A percentile compares a stretch with the other conserved stretches of the same genome.
Conservation (phyloP, 768 basidiomycete genomes). For the Mycena vulgaris region DNA sequence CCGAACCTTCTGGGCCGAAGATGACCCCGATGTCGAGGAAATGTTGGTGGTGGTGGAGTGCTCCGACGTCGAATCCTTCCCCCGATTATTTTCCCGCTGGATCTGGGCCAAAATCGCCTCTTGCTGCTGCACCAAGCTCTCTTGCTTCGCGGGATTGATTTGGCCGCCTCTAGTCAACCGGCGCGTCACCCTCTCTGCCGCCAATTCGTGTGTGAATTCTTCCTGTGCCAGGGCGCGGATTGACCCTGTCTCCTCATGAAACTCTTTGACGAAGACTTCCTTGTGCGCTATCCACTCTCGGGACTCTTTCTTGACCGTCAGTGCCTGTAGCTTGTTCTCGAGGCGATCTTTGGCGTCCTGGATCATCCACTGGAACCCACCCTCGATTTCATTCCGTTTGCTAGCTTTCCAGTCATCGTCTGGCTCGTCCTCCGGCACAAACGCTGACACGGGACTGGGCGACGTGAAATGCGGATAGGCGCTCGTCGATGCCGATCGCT, state of each 20-base stretch:
- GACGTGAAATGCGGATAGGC: neutral
- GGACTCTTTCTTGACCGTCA: neutral
- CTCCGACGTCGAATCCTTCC: constrained; percentile 23
- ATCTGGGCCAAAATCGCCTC: constrained; percentile 27
- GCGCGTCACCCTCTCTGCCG: constrained; percentile 6
- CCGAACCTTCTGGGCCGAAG: neutral
- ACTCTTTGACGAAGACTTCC: neutral
- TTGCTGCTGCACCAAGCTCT: constrained; percentile 22
- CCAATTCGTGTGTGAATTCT: constrained; percentile 1
- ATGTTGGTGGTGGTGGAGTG: neutral
- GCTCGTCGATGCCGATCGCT: constrained; percentile 37
- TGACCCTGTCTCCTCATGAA: neutral
- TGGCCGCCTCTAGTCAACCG: constrained; percentile 1
- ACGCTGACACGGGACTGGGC: constrained; percentile 7
- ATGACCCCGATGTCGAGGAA: neutral
- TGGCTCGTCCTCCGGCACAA: constrained; percentile 59
- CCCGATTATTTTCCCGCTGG: constrained; percentile 4
- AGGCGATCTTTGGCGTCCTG: constrained; percentile 76
- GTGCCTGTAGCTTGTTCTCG: constrained; percentile 51
- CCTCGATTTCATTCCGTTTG: constrained; percentile 66
- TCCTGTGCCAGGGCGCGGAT: constrained; percentile 12
- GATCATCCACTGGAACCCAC: constrained; percentile 58
- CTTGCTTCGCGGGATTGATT: constrained; percentile 6
- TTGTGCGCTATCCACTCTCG: neutral
- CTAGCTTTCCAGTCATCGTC: constrained; percentile 65